Evolutionary conservation across 1,139 yeast species (phyloP).

Genomic region (Taphrina deformans): DNA sequence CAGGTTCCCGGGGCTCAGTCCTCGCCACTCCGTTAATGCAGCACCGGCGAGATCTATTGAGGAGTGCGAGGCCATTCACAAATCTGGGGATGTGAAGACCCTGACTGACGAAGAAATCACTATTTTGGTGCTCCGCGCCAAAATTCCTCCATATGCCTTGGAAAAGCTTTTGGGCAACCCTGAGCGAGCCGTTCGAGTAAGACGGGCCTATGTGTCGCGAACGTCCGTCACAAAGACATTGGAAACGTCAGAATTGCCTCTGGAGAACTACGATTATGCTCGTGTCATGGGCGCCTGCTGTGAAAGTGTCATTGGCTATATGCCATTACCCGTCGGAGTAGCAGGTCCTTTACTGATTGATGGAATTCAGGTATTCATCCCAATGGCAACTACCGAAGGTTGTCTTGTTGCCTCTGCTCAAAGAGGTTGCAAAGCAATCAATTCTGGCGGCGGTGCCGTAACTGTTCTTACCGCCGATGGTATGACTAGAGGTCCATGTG

Average conservation of each 20-base stretch:
- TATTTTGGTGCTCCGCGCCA: conserved; percentile 68
- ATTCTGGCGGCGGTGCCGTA: conserved; percentile 92
- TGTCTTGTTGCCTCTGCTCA: conserved; percentile 96
- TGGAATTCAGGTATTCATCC: conserved; percentile 81
- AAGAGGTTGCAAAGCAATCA: conserved; percentile 98
- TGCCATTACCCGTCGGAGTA: conserved; percentile 96
- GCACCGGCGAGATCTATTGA: conserved; percentile 51
- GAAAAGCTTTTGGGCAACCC: conserved; percentile 88
- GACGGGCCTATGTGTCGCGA: conserved; percentile 86
- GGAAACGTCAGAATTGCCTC: conserved; percentile 72
- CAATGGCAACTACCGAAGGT: conserved; percentile 99
- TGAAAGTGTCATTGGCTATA: conserved; percentile 93
- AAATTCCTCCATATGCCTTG: conserved; percentile 85
- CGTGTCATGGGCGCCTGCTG: conserved; percentile 98
- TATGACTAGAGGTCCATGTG: conserved; percentile 99
- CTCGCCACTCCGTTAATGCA: neutral
- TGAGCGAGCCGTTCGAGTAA: conserved; percentile 86
- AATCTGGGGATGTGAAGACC: conserved; percentile 68
- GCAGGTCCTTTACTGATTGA: conserved; percentile 96
- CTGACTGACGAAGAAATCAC: conserved; percentile 73
- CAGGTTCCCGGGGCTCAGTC: conserved; percentile 29
- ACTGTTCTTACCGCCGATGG: conserved; percentile 94
- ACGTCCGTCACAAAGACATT: conserved; percentile 80
- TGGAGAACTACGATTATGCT: conserved; percentile 80
- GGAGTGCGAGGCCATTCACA: conserved; percentile 61